Evolutionary conservation across 2,329 filamentous ascomycete genomes (phyloP).

Genomic region (Aspergillus pseudonomiae): DNA sequence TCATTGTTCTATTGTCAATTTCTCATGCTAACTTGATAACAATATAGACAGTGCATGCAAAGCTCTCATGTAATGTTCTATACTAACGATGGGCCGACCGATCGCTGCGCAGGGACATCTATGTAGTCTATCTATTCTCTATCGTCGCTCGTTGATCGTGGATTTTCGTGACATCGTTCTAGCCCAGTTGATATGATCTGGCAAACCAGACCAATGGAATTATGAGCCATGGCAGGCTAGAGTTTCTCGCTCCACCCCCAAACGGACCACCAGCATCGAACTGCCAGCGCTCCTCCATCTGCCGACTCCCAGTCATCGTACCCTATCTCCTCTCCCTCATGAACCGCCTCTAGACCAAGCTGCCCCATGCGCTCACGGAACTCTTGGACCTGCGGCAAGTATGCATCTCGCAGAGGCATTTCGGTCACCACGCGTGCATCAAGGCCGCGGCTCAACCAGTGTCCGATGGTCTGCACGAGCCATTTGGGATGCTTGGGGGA

Average conservation of each 20-base stretch:
- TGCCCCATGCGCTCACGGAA: constrained; percentile 65
- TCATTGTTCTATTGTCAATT: not conserved
- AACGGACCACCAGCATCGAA: constrained; percentile 53
- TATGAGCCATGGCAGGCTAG: constrained; percentile 16
- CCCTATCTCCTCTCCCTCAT: constrained; percentile 49
- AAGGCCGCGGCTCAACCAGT: constrained; percentile 63
- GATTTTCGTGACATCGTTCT: constrained; percentile 36
- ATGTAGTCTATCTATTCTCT: constrained; percentile 13
- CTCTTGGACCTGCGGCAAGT: constrained; percentile 62
- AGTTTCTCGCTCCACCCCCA: constrained; percentile 48
- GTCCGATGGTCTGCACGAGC: constrained; percentile 69
- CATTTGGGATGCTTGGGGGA: constrained; percentile 78
- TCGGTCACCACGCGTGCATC: constrained; percentile 74
- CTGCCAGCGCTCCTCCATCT: constrained; percentile 45
- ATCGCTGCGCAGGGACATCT: constrained; percentile 3
- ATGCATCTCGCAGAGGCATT: constrained; percentile 75
- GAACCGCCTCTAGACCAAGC: constrained; percentile 57
- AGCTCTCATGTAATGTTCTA: not conserved
- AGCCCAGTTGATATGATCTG: constrained; percentile 4
- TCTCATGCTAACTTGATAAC: not conserved
- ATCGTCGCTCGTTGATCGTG: constrained; percentile 24
- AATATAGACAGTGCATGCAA: not conserved
- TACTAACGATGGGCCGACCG: constrained; percentile 2
- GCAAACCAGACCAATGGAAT: not conserved
- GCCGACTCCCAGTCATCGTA: constrained; percentile 52